Evolutionary conservation across 768 basidiomycete species (phyloP).

Genomic region (Pleurotus djamor): DNA sequence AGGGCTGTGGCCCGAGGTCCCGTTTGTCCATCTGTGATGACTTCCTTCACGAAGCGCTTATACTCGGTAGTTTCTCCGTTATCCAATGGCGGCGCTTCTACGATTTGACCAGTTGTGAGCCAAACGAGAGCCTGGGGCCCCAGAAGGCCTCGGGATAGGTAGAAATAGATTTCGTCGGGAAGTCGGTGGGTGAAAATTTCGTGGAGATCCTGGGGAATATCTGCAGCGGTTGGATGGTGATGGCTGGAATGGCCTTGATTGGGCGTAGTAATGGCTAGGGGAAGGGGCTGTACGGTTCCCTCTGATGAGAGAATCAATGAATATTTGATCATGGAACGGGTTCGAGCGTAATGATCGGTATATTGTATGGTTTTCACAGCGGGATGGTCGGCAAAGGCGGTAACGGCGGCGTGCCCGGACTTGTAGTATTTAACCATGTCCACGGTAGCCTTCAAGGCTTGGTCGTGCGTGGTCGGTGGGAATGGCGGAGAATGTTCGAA

Average conservation of each 20-base stretch:
- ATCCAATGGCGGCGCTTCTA: constrained; percentile 87
- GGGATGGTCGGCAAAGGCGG: constrained; percentile 77
- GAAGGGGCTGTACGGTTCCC: constrained; percentile 76
- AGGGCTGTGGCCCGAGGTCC: constrained; percentile 90
- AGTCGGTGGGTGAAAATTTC: constrained; percentile 94
- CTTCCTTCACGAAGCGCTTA: constrained; percentile 91
- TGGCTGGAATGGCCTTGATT: constrained; percentile 52
- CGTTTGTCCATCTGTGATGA: constrained; percentile 92
- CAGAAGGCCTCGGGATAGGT: constrained; percentile 89
- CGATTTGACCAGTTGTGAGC: constrained; percentile 84
- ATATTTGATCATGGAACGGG: constrained; percentile 90
- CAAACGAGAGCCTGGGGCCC: constrained; percentile 92
- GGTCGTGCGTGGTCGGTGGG: constrained; percentile 79
- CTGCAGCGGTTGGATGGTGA: constrained; percentile 76
- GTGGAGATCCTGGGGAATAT: constrained; percentile 88
- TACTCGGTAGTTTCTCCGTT: constrained; percentile 97
- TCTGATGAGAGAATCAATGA: constrained; percentile 89
- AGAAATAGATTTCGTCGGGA: constrained; percentile 96
- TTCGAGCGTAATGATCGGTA: constrained; percentile 82
- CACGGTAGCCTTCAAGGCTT: constrained; percentile 79
- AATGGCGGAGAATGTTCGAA: constrained; percentile 80
- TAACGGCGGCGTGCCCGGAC: constrained; percentile 78
- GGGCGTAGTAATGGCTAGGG: constrained; percentile 60
- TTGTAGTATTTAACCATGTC: constrained; percentile 95
- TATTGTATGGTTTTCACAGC: constrained; percentile 81